These are phyloP conservation scores for Talaromyces albobiverticillius DNA, from an alignment of 2,329 filamentous ascomycete species.

Conservation along the genomic window DNA sequence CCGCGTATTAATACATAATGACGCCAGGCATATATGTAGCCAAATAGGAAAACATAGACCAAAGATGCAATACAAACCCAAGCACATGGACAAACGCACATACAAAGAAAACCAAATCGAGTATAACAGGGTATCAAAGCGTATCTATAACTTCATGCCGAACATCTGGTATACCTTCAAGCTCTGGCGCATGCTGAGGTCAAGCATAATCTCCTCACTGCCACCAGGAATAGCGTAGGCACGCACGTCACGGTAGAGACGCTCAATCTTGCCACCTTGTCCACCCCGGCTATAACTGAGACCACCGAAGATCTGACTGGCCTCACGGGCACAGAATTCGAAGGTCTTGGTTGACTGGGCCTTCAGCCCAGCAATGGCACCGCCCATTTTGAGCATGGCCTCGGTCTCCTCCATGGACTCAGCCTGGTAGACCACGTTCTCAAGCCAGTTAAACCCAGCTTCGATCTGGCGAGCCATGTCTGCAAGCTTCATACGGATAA, in stretches of 20 bases:
- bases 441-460: conserved; percentile 93
- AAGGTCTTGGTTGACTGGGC: conserved; percentile 92
- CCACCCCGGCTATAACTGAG: conserved; percentile 88
- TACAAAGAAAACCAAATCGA: conserved; percentile 40
- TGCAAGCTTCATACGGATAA: conserved; percentile 95
- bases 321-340: conserved; percentile 95
- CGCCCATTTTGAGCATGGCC: conserved; percentile 92
- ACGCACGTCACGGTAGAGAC: conserved; percentile 89
- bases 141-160: conserved; percentile 84
- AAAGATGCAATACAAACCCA: not conserved
- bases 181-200: conserved; percentile 89
- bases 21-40: not conserved
- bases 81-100: not conserved
- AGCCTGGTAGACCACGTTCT: conserved; percentile 92
- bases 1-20: not conserved
- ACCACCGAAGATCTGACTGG: conserved; percentile 95
- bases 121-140: conserved; percentile 17
- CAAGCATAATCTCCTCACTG: conserved; percentile 97
- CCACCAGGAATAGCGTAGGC: conserved; percentile 96
- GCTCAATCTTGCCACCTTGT: conserved; percentile 92
- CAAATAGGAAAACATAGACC: not conserved
- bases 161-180: conserved; percentile 83
- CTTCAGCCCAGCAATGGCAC: conserved; percentile 90
- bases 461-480: conserved; percentile 99
- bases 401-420: conserved; percentile 89